phyloP scores from a whole-genome alignment of 2,329 filamentous ascomycete genomes.

The Akanthomyces lecanii region DNA sequence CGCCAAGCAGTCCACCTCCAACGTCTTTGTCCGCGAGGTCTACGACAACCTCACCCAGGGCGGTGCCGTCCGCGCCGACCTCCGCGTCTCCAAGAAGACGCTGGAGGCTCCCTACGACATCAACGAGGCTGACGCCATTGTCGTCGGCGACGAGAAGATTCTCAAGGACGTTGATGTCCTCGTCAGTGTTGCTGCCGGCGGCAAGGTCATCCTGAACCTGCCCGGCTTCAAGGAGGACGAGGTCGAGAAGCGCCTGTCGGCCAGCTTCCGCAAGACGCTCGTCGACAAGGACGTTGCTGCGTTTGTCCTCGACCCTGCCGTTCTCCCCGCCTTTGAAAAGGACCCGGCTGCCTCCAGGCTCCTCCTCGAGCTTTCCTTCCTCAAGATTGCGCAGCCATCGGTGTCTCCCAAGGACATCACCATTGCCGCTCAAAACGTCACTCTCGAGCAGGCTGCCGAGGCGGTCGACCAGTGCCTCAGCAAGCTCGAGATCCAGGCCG shows the following conservation, averaged over 20 bases:
- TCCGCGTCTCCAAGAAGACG: slow-evolving; percentile 76
- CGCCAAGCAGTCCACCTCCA: slow-evolving; percentile 68
- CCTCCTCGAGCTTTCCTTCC: slow-evolving; percentile 75
- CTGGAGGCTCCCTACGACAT: slow-evolving; percentile 82
- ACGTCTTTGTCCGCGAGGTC: slow-evolving; percentile 57
- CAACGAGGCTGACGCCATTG: slow-evolving; percentile 71
- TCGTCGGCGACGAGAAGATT: slow-evolving; percentile 75
- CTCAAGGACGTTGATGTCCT: slow-evolving; percentile 74
- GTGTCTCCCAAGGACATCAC: slow-evolving; percentile 65
- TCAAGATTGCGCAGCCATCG: slow-evolving; percentile 69
- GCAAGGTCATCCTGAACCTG: slow-evolving; percentile 71
- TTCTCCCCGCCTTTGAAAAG: slow-evolving; percentile 63
- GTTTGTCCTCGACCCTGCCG: slow-evolving; percentile 69
- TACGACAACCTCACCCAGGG: slow-evolving; percentile 67
- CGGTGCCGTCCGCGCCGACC: slow-evolving; percentile 76
- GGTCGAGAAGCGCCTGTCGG: slow-evolving; percentile 78
- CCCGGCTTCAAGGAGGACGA: slow-evolving; percentile 82
- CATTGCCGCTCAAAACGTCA: slow-evolving; percentile 46
- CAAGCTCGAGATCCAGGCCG: slow-evolving; percentile 68
- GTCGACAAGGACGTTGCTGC: slow-evolving; percentile 67
- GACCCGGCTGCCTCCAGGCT: slow-evolving; percentile 61
- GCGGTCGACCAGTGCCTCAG: slow-evolving; percentile 66
- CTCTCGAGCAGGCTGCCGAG: slow-evolving; percentile 56
- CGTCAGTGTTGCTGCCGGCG: slow-evolving; percentile 63
- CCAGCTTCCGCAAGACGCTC: slow-evolving; percentile 65